Evolutionary conservation across 176 grass and related monocot genomes (phyloP), one percentile per base, ranked within the genome.

Genomic region (Phragmites australis): DNA sequence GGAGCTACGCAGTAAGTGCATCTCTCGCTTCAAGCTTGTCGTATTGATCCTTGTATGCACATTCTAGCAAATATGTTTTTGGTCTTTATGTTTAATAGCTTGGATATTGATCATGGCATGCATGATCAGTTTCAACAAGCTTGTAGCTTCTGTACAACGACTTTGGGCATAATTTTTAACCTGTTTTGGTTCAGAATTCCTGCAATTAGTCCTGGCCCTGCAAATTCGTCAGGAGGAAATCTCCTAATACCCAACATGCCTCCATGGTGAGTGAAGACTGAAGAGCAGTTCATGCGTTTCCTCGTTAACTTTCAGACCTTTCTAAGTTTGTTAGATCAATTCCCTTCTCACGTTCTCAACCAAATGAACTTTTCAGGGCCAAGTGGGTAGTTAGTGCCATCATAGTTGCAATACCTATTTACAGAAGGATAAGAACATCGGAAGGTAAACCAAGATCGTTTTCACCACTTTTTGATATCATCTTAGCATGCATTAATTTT

Each of bases 401-500:
- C 46, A 7, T 91, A 3, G 43, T 91, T 64, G 89, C 86, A 0
- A 82, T 91, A 48, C 89, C 89, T 0, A 72, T 88, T 54, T 91
- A 88, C 82, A 88, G 62, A 60, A 88, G 69, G 75, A 82, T 88
- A 10, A 63, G 82, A 48, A 66, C 78, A 30, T 21, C 88, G 29
- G 90, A 88, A 85, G 82, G 86, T 91, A 83, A 46, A 46, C 34
- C 18, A 1, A 19, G 8, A n/a, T 16, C 11, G 11, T 46, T 21
- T 66, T 32, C 48, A 56, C 3, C 14, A 3, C 40, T n/a, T 54
- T 5, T 22, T 9, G 1, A 25, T 8, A 49, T 27, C 6, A 48
- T 72, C 48, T 49, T 77, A 3, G 4, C 16, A 3, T 23, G n/a
- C 23, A 25, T 57, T 47, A 1, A 6, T 50, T 70, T 37, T 17